Conservation (phyloP, 345 rosid species). For the Ailanthus altissimus region DNA sequence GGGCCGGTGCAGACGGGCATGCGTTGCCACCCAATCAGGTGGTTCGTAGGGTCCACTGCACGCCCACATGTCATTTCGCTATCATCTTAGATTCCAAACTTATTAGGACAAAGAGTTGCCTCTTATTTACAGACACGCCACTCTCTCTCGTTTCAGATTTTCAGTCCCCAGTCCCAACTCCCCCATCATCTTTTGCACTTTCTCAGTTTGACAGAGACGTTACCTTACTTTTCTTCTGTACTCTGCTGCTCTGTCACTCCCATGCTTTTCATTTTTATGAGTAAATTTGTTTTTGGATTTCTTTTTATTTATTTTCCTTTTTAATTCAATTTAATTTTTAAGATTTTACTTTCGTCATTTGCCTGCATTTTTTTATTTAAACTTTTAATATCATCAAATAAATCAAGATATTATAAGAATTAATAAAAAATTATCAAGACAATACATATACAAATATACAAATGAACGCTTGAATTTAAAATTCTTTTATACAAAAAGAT, state of each 20-base stretch:
- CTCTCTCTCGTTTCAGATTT: background rate
- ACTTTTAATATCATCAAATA: too few species aligned
- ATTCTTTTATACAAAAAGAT: too few species aligned
- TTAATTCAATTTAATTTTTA: too few species aligned
- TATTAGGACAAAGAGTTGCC: background rate
- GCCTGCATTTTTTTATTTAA: too few species aligned
- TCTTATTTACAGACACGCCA: slow-evolving; percentile 7
- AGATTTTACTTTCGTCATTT: too few species aligned
- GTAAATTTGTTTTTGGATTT: too few species aligned
- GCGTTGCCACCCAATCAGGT: slow-evolving; percentile 23
- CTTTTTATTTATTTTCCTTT: too few species aligned
- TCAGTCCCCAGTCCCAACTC: background rate
- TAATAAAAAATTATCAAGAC: too few species aligned
- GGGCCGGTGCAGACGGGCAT: slow-evolving; percentile 12
- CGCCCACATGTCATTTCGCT: slow-evolving; percentile 23
- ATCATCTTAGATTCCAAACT: background rate
- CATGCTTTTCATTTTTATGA: too few species aligned
- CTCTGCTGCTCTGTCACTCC: background rate
- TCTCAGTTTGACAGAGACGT: background rate
- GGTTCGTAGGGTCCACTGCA: background rate
- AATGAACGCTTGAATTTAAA: too few species aligned
- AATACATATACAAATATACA: too few species aligned
- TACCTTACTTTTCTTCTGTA: background rate
- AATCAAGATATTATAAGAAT: too few species aligned
- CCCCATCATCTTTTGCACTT: background rate